Evolutionary conservation across 139 green algal species (phyloP).

Genomic region (Raphidocelis subcapitata): DNA sequence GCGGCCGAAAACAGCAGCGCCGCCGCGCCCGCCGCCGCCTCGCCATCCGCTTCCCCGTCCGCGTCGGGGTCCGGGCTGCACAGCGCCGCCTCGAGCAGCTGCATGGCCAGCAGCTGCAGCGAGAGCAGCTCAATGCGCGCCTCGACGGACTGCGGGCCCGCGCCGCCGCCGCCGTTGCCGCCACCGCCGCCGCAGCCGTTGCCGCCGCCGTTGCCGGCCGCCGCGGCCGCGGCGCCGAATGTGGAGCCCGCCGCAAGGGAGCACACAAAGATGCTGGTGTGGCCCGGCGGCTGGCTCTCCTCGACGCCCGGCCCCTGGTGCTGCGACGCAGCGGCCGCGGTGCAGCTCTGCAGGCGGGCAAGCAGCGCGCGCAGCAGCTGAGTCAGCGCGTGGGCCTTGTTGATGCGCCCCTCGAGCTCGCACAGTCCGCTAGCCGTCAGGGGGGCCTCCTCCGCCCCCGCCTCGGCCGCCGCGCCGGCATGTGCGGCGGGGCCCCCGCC

Average conservation of each 20-base stretch:
- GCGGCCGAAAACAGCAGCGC: not conserved
- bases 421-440: not conserved
- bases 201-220: not conserved
- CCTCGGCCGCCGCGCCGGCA: conserved; percentile 14
- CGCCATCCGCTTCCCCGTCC: not conserved
- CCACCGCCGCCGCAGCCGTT: conserved; percentile 1
- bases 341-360: too few species aligned
- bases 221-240: not conserved
- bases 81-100: conserved; percentile 27
- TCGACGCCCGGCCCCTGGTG: too few species aligned
- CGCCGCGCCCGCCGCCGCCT: not conserved
- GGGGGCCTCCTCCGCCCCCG: conserved; percentile 7
- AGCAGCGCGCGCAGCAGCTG: not conserved
- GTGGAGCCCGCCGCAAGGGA: not conserved
- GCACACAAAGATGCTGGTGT: not conserved
- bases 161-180: conserved; percentile 19
- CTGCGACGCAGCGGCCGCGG: too few species aligned
- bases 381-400: not conserved
- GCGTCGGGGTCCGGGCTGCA: not conserved
- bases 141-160: conserved; percentile 8
- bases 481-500: conserved; percentile 1
- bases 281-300: too few species aligned
- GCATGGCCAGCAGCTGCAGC: conserved; percentile 35
- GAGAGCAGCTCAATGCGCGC: conserved; percentile 8
- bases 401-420: not conserved